phyloP scores from a whole-genome alignment of 2,329 filamentous ascomycete species.

The Penicillium sp. region DNA sequence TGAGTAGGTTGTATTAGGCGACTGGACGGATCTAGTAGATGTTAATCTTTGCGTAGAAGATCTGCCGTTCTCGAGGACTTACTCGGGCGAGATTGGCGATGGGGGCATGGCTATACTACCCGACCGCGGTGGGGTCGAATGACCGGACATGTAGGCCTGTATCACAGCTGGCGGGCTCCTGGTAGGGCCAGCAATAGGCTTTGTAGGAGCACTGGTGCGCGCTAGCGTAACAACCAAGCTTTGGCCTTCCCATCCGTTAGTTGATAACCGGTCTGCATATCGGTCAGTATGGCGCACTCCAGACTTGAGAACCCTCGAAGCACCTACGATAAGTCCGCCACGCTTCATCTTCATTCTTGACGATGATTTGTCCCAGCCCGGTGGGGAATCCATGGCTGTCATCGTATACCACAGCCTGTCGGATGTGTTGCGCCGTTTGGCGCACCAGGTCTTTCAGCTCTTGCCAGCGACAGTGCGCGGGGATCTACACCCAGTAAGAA shows the following conservation, averaged over 20 bases:
- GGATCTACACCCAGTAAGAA: conserved; percentile 33
- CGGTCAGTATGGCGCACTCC: conserved; percentile 14
- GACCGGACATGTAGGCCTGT: conserved; percentile 30
- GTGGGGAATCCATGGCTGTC: conserved; percentile 44
- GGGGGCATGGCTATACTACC: conserved; percentile 32
- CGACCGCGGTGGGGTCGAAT: conserved; percentile 34
- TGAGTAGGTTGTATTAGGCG: conserved; percentile 22
- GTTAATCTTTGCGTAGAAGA: not conserved
- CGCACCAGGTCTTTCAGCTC: conserved; percentile 47
- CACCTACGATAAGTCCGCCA: conserved; percentile 45
- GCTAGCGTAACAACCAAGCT: conserved; percentile 44
- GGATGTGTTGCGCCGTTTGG: conserved; percentile 45
- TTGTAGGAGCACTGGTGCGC: conserved; percentile 41
- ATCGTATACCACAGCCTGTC: conserved; percentile 47
- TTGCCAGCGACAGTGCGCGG: conserved; percentile 46
- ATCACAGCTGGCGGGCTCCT: conserved; percentile 35
- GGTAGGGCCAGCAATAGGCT: conserved; percentile 44
- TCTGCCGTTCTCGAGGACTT: conserved; percentile 8
- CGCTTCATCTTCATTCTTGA: conserved; percentile 47
- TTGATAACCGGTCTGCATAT: conserved; percentile 39
- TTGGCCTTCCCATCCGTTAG: conserved; percentile 45
- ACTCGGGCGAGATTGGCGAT: conserved; percentile 40
- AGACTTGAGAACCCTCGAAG: too few relatives aligned
- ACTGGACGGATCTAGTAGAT: conserved; percentile 20
- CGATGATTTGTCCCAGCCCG: conserved; percentile 45